Conservation (phyloP, 1,139 yeast genomes). For the Yamadazyma diddensiae region DNA sequence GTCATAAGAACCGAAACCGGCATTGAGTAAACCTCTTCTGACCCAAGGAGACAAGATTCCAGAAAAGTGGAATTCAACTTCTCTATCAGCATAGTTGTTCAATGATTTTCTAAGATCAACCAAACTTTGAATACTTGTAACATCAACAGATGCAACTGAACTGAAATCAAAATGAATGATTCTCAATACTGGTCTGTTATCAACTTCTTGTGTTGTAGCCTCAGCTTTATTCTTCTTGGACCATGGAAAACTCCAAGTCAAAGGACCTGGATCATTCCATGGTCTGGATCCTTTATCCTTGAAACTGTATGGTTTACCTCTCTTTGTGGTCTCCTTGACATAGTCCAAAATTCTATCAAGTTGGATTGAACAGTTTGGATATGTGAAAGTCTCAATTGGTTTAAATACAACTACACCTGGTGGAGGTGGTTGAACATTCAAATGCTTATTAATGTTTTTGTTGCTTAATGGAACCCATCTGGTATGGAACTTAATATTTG, state of each 20-base stretch:
- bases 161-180: conserved; percentile 80
- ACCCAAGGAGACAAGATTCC: conserved; percentile 88
- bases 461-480: conserved; percentile 79
- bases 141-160: conserved; percentile 70
- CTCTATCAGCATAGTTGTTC: conserved; percentile 73
- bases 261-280: conserved; percentile 89
- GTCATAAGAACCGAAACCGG: conserved; percentile 72
- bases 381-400: conserved; percentile 76
- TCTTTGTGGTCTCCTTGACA: conserved; percentile 57
- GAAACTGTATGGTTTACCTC: conserved; percentile 50
- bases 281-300: conserved; percentile 67
- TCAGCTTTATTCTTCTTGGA: conserved; percentile 16
- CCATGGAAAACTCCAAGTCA: conserved; percentile 36
- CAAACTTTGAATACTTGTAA: conserved; percentile 75
- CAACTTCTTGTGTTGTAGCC: conserved; percentile 21
- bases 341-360: conserved; percentile 68
- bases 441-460: conserved; percentile 52
- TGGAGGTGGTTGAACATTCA: conserved; percentile 73
- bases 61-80: conserved; percentile 85
- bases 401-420: conserved; percentile 87
- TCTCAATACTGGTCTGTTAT: conserved; percentile 63
- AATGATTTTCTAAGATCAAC: conserved; percentile 74
- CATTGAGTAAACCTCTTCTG: conserved; percentile 68
- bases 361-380: conserved; percentile 77
- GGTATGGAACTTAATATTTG: conserved; percentile 50